Percentiles rank a stretch among this genome's conserved stretches.
Evolutionary conservation across 768 basidiomycete species (phyloP).

Genomic region (Tricholoma hemisulphureum): DNA sequence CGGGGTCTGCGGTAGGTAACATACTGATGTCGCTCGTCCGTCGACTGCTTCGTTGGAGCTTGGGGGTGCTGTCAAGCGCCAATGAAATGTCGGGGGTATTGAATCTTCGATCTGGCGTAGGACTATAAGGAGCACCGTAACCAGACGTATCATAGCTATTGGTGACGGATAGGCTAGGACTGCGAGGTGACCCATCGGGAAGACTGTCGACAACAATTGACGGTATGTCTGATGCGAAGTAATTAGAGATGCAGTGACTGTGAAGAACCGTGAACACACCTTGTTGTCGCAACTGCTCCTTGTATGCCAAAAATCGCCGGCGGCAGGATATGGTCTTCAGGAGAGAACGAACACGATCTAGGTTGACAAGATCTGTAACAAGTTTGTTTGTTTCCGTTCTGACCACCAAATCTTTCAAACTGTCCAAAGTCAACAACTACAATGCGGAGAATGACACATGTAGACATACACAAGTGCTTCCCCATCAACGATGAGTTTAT

Average conservation of each 20-base stretch:
- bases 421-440: conserved; percentile 28
- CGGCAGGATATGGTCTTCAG: conserved; percentile 75
- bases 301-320: conserved; percentile 57
- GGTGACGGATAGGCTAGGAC: conserved; percentile 38
- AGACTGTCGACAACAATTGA: conserved; percentile 66
- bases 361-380: conserved; percentile 79
- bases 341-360: conserved; percentile 81
- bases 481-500: conserved; percentile 87
- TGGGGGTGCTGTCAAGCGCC: conserved; percentile 41
- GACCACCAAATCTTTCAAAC: conserved; percentile 77
- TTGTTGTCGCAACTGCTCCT: conserved; percentile 43
- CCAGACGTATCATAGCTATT: conserved; percentile 24
- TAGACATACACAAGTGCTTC: conserved; percentile 80
- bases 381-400: conserved; percentile 75
- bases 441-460: background rate
- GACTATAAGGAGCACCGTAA: conserved; percentile 32
- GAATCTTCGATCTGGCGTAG: conserved; percentile 37
- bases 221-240: conserved; percentile 52
- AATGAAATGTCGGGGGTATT: conserved; percentile 48
- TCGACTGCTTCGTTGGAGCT: conserved; percentile 53
- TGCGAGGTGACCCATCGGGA: conserved; percentile 35
- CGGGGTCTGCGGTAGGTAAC: conserved; percentile 53
- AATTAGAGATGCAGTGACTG: background rate
- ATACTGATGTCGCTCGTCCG: conserved; percentile 60
- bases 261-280: conserved; percentile 29